These are phyloP conservation scores for Ensete ventricosum DNA, from an alignment of 176 grass and related monocot genomes.

Conservation along the genomic window DNA sequence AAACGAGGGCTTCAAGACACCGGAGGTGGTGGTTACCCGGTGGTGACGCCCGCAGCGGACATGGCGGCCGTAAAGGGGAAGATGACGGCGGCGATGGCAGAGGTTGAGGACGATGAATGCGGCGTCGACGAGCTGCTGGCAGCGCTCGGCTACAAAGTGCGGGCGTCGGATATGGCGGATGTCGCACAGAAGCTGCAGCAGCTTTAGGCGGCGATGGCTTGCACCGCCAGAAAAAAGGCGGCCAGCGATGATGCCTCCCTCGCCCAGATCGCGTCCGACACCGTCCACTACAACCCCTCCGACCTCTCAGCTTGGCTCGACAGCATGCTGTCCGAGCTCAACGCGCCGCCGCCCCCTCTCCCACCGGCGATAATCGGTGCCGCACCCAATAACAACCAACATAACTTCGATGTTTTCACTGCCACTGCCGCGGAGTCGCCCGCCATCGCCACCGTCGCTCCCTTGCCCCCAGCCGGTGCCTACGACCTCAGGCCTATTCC, in stretches of 20 bases:
- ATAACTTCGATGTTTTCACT: no score
- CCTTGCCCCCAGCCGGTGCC: background rate
- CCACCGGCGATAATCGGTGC: background rate
- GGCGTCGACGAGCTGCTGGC: no score
- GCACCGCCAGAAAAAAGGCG: background rate
- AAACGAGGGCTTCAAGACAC: no score
- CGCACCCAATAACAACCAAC: no score
- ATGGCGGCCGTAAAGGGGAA: no score
- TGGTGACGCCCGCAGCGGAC: no score
- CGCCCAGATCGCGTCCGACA: background rate
- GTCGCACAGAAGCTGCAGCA: slow-evolving; percentile 11
- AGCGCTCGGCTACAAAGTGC: background rate
- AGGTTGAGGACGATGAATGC: no score
- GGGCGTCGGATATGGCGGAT: slow-evolving; percentile 13
- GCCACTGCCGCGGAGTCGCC: no score
- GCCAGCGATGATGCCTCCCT: background rate
- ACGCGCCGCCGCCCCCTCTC: background rate
- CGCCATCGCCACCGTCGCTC: background rate
- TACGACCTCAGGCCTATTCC: background rate
- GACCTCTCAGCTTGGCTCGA: slow-evolving; percentile 13
- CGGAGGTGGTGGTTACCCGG: no score
- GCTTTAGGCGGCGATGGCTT: background rate
- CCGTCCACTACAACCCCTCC: slow-evolving; percentile 15
- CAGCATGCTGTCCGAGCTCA: slow-evolving; percentile 12
- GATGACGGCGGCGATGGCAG: no score